Base-by-base conservation (phyloP, 192 early-diverging fungal genomes). In the Coemansia sp. region DNA sequence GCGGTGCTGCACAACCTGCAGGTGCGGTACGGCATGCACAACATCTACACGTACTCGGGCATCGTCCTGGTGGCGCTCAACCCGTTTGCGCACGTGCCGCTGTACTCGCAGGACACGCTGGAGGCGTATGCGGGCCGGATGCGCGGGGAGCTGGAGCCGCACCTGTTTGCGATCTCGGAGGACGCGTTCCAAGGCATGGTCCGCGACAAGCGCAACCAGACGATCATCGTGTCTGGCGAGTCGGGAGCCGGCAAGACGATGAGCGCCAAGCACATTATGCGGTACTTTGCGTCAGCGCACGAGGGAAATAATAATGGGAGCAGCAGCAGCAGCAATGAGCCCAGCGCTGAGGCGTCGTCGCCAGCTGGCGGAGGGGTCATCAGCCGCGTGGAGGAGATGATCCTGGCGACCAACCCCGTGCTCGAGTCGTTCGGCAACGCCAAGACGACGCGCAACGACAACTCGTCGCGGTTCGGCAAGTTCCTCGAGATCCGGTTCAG, bases 391-490 rank as follows among this genome's bases (percentile, higher is more conserved):
- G 93, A 94, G 72, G 91, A 94, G 70, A 90, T 91, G 84, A 91
- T 94, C 64, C 72, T 94, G 64, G 91, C 97, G 4, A 99, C 96
- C 43, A 99, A 99, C 84, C 97, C 97, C 11, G 97, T 99, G 74
- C 96, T 98, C 87, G 97, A 99, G 88, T 91, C 97, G 52, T 99
- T 99, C 76, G 97, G 97, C 71, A 99, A 99, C 84, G 95, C 97
- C 35, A 99, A 99, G 80, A 99, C 97, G 11, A 98, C 97, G 7
- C 85, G 97, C 75, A 99, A 99, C 87, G 97, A 99, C 86, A 99
- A 99, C 86, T 90, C 88, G 64, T 98, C 96, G 53, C 91, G 97
- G 23, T 99, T 99, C 75, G 97, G 97, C 65, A 99, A 99, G 87
- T 99, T 97, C 83, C 92, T 96, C 67, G 95, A 97, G 80, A 97